Conservation (phyloP, 306 rosid genomes). For the Quercus engelmannii region DNA sequence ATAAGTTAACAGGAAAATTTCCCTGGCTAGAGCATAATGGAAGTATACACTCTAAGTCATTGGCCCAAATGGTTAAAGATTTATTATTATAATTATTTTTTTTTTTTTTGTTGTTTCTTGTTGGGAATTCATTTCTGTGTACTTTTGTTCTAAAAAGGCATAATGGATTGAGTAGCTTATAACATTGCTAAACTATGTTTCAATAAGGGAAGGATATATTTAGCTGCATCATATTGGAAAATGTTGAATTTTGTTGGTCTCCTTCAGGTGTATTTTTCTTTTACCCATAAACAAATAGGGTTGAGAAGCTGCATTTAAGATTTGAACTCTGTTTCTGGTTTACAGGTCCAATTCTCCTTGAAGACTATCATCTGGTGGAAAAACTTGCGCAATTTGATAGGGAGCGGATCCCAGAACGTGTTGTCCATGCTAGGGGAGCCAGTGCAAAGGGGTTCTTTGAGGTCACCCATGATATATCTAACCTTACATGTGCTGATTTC, state of each 20-base stretch:
- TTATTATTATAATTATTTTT: no score
- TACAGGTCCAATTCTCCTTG: slow-evolving; percentile 91
- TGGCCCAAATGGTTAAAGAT: neutral
- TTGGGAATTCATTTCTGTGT: neutral
- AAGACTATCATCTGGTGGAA: slow-evolving; percentile 93
- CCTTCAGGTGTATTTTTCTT: neutral
- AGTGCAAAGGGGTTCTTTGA: slow-evolving; percentile 99
- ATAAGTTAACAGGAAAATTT: neutral
- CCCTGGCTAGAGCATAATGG: neutral
- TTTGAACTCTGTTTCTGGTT: neutral
- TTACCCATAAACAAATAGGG: neutral
- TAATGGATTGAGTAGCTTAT: neutral
- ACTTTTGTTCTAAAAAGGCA: neutral
- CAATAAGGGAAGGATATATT: neutral
- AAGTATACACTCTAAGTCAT: neutral
- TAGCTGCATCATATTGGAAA: neutral
- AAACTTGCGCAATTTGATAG: slow-evolving; percentile 85
- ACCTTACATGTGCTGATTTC: slow-evolving; percentile 91
- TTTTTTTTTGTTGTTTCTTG: neutral
- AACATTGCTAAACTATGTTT: neutral
- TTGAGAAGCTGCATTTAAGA: neutral
- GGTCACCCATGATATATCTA: slow-evolving; percentile 86
- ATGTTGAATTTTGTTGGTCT: neutral
- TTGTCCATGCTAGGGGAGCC: slow-evolving; percentile 98
- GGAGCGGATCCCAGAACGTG: slow-evolving; percentile 92